Conservation (phyloP, 805 yeast species). For the Lachancea thermotolerans region DNA sequence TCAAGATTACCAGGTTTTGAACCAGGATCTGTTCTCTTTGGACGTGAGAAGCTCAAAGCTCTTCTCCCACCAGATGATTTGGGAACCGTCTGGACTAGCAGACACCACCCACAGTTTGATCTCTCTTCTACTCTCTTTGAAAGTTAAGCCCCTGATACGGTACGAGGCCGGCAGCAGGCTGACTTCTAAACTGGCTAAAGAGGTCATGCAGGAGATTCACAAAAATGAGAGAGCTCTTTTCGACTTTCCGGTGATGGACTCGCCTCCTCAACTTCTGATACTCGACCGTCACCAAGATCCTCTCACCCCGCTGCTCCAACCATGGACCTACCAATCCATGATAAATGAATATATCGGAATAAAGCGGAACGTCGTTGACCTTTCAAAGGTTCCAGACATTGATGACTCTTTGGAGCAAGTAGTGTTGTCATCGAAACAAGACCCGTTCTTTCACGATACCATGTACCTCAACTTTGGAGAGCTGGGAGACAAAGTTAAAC, state of each 20-base stretch:
- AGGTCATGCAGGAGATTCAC: slow-evolving; percentile 50
- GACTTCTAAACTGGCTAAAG: slow-evolving; percentile 63
- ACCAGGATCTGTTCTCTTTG: slow-evolving; percentile 57
- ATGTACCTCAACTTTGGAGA: slow-evolving; percentile 94
- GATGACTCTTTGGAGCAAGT: slow-evolving; percentile 55
- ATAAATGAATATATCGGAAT: slow-evolving; percentile 88
- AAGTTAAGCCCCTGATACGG: slow-evolving; percentile 70
- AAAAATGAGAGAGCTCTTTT: slow-evolving; percentile 54
- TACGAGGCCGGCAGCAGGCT: slow-evolving; percentile 65
- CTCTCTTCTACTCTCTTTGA: slow-evolving; percentile 49
- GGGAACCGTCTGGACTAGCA: slow-evolving; percentile 25
- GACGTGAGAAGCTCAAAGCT: slow-evolving; percentile 23
- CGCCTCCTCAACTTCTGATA: slow-evolving; percentile 66
- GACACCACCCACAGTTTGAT: slow-evolving; percentile 19
- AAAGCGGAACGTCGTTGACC: slow-evolving; percentile 67
- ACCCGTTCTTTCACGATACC: slow-evolving; percentile 67
- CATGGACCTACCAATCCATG: slow-evolving; percentile 99
- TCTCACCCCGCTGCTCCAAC: slow-evolving; percentile 81
- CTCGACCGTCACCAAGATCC: slow-evolving; percentile 88
- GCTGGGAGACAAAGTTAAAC: slow-evolving; percentile 79
- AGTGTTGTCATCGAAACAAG: slow-evolving; percentile 63
- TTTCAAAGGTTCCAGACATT: slow-evolving; percentile 49
- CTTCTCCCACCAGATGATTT: slow-evolving; percentile 23
- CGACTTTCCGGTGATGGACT: slow-evolving; percentile 57
- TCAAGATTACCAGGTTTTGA: slow-evolving; percentile 73